Evolutionary conservation across 2,329 filamentous ascomycete species (phyloP).

Genomic region (Cladosporium sp.): DNA sequence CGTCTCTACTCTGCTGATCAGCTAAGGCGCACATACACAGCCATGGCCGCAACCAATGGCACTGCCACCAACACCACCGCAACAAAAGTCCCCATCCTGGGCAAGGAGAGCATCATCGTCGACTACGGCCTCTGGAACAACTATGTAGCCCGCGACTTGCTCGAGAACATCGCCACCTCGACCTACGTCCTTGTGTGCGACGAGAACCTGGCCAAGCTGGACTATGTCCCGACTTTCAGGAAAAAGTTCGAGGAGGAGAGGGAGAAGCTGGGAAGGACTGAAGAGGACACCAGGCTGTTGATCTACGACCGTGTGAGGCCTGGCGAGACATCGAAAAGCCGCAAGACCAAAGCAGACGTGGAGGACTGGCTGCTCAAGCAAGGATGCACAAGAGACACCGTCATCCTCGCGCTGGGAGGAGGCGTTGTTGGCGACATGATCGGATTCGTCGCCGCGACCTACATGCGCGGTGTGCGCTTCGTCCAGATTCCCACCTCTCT

Average conservation of each 20-base stretch:
- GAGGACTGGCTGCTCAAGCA: conserved; percentile 96
- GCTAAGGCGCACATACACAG: conserved; percentile 23
- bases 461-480: conserved; percentile 96
- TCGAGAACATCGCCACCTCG: conserved; percentile 74
- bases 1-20: conserved; percentile 31
- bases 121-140: conserved; percentile 87
- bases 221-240: conserved; percentile 76
- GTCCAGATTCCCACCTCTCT: conserved; percentile 96
- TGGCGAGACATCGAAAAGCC: conserved; percentile 89
- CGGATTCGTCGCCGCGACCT: conserved; percentile 94
- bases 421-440: conserved; percentile 98
- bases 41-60: conserved; percentile 29
- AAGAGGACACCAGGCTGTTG: conserved; percentile 66
- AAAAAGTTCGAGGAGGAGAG: conserved; percentile 57
- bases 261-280: conserved; percentile 41
- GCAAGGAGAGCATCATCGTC: conserved; percentile 85
- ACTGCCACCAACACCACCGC: conserved; percentile 33
- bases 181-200: conserved; percentile 97
- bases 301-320: conserved; percentile 86
- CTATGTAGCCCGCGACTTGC: conserved; percentile 78
- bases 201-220: conserved; percentile 76
- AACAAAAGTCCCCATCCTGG: conserved; percentile 75
- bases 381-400: conserved; percentile 90
- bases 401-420: conserved; percentile 90
- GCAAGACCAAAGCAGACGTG: conserved; percentile 90